Conservation (phyloP, 805 yeast species). For the Candida hungchunana region DNA sequence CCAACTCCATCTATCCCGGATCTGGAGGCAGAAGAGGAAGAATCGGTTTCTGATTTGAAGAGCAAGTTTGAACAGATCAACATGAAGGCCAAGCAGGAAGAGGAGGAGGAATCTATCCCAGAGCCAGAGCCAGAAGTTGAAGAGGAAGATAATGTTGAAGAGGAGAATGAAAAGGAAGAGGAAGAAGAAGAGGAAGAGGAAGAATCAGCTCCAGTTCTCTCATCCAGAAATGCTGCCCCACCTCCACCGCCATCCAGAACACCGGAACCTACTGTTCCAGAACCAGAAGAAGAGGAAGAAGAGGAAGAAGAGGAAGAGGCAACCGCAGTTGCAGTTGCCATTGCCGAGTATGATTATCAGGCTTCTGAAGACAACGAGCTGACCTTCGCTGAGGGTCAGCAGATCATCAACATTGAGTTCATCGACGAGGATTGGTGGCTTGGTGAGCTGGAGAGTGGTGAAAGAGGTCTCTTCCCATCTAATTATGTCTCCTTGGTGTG, state of each 20-base stretch:
- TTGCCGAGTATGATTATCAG: constrained; percentile 84
- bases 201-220: constrained; percentile 13
- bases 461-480: constrained; percentile 84
- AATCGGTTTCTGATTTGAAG: constrained; percentile 32
- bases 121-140: constrained; percentile 11
- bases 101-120: constrained; percentile 22
- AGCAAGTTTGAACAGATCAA: constrained; percentile 34
- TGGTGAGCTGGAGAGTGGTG: constrained; percentile 72
- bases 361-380: constrained; percentile 93
- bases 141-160: constrained; percentile 3
- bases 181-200: constrained; percentile 5
- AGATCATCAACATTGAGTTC: constrained; percentile 76
- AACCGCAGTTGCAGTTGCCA: constrained; percentile 43
- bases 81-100: constrained; percentile 21
- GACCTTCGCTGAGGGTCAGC: constrained; percentile 77
- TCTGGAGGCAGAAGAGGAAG: constrained; percentile 28
- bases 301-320: constrained; percentile 20
- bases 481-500: constrained; percentile 59
- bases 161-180: constrained; percentile 1
- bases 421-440: constrained; percentile 98
- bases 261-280: constrained; percentile 27
- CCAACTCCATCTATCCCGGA: constrained; percentile 28
- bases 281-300: constrained; percentile 11
- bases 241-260: constrained; percentile 18
- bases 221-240: constrained; percentile 22